phyloP scores from a whole-genome alignment of 495 filamentous ascomycete species.

The Aspergillus affinis region DNA sequence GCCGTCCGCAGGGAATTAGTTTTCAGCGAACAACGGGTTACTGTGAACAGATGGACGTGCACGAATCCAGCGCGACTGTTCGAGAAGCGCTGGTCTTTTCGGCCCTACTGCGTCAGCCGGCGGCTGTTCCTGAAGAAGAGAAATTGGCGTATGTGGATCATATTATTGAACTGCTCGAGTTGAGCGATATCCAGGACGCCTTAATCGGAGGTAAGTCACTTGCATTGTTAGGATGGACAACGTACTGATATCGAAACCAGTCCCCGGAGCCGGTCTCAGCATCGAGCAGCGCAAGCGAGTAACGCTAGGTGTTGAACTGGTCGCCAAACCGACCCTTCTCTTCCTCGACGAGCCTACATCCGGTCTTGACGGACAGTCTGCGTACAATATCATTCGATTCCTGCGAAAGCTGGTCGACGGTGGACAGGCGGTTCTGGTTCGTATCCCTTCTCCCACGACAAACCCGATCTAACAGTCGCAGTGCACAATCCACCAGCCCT shows the following conservation, averaged over 20 bases:
- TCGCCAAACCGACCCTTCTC: slow-evolving; percentile 63
- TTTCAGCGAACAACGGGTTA: slow-evolving; percentile 70
- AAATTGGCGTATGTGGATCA: slow-evolving; percentile 52
- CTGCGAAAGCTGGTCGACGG: slow-evolving; percentile 77
- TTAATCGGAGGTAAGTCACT: slow-evolving; percentile 62
- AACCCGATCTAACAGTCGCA: slow-evolving; percentile 3
- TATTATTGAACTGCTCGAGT: slow-evolving; percentile 50
- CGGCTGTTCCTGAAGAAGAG: slow-evolving; percentile 36
- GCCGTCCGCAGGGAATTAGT: slow-evolving; percentile 42
- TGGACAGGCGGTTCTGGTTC: slow-evolving; percentile 76
- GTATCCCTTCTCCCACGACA: neutral
- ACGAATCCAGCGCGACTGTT: slow-evolving; percentile 56
- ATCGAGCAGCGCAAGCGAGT: slow-evolving; percentile 89
- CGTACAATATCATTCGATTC: slow-evolving; percentile 69
- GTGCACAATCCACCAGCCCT: slow-evolving; percentile 94
- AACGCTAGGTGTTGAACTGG: slow-evolving; percentile 77
- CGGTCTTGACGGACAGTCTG: slow-evolving; percentile 63
- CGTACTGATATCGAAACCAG: slow-evolving; percentile 13
- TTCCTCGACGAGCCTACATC: slow-evolving; percentile 68
- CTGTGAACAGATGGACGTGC: slow-evolving; percentile 80
- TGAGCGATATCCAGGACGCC: slow-evolving; percentile 45
- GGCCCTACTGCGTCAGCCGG: slow-evolving; percentile 46
- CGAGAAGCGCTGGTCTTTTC: slow-evolving; percentile 50
- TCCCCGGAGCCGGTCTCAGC: slow-evolving; percentile 70
- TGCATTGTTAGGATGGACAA: slow-evolving; percentile 9